Evolutionary conservation across 495 filamentous ascomycete species (phyloP), one percentile per base, ranked within the genome.

Genomic region (Monascus purpureus): DNA sequence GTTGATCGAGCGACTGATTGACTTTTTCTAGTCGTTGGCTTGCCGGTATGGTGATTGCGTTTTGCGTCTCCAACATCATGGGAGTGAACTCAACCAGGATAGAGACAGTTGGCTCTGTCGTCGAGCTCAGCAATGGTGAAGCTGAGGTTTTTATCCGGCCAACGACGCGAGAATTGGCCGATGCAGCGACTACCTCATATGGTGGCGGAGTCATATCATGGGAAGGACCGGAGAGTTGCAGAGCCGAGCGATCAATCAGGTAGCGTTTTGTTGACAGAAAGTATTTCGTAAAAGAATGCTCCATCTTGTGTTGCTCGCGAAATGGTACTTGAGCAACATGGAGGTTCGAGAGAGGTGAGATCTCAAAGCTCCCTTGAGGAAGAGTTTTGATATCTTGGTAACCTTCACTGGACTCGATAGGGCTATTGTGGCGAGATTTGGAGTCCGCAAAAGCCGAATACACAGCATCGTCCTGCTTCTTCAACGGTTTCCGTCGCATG

Each of bases 21-120:
- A 62, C 49, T 22, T 52, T 58, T 29, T 61, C 57, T 17, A 65
- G 30, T 8, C 61, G 45, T 11, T 50, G 38, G 9, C 42, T 50
- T 17, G 39, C 39, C 6, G 52, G 49, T 1, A 36, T 33, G 3
- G 47, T 52, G 6, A 44, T 29, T 11, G 46, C 35, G 20, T 46
- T 54, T 4, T 53, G 49, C 3, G 48, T 42, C 16, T 57, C 56
- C 9, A 51, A 46, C 25, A 62, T 55, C 49, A 65, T 59, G 1
- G 61, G 61, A 18, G 55, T 62, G 32, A 59, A 65, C 35, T 65
- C 61, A 11, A 65, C 53, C 16, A 65, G 38, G 13, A 63, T 59
- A 0, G 59, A 60, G 17, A 61, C 52, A 31, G 52, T 52, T 2
- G 56, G 46, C 26, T 65, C 61, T 29, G 51, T 63, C n/a, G 47